phyloP scores from a whole-genome alignment of 371 early-diverging fungal genomes.

The Lichtheimia ramosa region DNA sequence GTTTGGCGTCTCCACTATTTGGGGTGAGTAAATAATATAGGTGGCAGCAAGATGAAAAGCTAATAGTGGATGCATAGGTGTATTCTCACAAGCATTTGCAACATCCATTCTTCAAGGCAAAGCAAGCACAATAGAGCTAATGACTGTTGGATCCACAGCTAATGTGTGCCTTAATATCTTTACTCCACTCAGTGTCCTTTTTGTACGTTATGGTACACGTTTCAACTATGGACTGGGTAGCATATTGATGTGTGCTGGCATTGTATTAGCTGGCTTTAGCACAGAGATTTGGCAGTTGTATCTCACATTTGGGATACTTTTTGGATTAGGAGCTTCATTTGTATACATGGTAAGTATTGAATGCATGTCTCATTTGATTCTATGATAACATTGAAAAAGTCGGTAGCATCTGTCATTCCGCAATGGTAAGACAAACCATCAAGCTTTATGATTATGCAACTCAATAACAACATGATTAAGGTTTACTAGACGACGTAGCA shows the following conservation, averaged over 20 bases:
- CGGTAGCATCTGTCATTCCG: constrained; percentile 36
- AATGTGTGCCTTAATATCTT: constrained; percentile 44
- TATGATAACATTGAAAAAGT: background rate
- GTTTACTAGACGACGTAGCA: constrained; percentile 55
- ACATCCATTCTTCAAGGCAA: constrained; percentile 30
- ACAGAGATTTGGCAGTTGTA: constrained; percentile 57
- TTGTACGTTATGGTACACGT: constrained; percentile 41
- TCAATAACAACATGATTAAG: constrained; percentile 6
- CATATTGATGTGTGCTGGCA: constrained; percentile 45
- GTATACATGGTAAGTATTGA: constrained; percentile 31
- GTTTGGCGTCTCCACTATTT: constrained; percentile 38
- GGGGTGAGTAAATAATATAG: constrained; percentile 22
- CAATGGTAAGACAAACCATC: constrained; percentile 35
- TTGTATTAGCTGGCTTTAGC: constrained; percentile 49
- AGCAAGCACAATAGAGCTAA: constrained; percentile 40
- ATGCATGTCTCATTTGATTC: background rate
- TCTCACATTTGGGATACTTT: constrained; percentile 51
- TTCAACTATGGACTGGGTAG: constrained; percentile 37
- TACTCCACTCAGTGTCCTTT: constrained; percentile 41
- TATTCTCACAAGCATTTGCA: constrained; percentile 38
- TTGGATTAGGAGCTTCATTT: constrained; percentile 43
- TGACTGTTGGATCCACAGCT: constrained; percentile 50
- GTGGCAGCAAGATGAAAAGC: background rate
- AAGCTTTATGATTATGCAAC: constrained; percentile 25
- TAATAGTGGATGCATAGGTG: constrained; percentile 15